Evolutionary conservation across 257 asterid genomes (phyloP), one percentile per base, ranked within the genome.

Genomic region (Mitragyna speciosa): DNA sequence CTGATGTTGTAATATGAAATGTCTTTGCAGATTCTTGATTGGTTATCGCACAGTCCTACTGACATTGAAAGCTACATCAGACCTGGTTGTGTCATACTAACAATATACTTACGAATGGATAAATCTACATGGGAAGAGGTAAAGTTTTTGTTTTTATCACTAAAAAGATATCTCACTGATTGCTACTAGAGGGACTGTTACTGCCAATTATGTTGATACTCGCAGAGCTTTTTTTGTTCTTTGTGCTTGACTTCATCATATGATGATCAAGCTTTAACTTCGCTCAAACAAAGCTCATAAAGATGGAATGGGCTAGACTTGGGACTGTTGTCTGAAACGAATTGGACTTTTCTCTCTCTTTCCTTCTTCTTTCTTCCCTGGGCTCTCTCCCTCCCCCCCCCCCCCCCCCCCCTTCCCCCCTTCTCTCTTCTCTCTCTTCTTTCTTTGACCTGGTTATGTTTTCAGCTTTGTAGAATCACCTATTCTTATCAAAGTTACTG

Each of bases 51-150:
- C 87, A 92, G 96, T 83, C 99, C 99, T 48, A 92, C 95, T 30
- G 99, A 95, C 69, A 91, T 95, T 64, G 99, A 95, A 83, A 92
- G 99, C 92, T 90, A 93, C 86, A 95, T 93, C 83, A 85, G 94
- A 76, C 99, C 99, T 83, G 99, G 99, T 83, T 95, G 98, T 82
- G 82, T 95, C 85, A 83, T 93, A 80, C 84, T 95, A 79, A 93
- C 98, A 19, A 87, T 95, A 84, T 95, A 95, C 81, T 52, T 89
- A 67, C 89, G 94, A 19, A 95, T 95, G 98, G 96, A 92, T 76
- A 82, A 87, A 75, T 83, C 92, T 72, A 79, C 77, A 63, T 95
- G 99, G 99, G 96, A 91, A 72, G 91, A 89, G 91, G 99, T 95
- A 82, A 56, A 70, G 73, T 68, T 81, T 80, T 30, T 68, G 68